Conservation (phyloP, 495 filamentous ascomycete genomes). For the Hypoxylon lienhwacheense region DNA sequence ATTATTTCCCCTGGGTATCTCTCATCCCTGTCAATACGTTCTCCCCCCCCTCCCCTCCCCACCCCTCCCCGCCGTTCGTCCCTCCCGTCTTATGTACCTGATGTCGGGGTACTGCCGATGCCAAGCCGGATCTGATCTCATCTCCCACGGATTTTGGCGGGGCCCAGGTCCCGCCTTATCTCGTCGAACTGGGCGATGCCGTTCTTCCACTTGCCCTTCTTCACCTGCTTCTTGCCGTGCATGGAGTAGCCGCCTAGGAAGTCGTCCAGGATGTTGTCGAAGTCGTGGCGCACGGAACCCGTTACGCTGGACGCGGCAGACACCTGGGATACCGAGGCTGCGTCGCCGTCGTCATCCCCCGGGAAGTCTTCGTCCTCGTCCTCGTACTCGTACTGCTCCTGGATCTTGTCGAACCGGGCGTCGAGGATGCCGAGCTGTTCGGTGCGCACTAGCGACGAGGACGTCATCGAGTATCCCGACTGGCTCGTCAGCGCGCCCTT, state of each 20-base stretch:
- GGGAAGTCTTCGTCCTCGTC: constrained; percentile 56
- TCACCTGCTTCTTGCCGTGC: constrained; percentile 77
- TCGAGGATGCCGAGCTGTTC: constrained; percentile 87
- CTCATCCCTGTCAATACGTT: constrained; percentile 15
- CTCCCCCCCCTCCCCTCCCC: constrained; percentile 16
- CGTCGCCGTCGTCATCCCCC: constrained; percentile 55
- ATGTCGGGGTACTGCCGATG: constrained; percentile 18
- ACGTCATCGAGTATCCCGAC: constrained; percentile 95
- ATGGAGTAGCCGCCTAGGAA: constrained; percentile 79
- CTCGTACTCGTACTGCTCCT: constrained; percentile 67
- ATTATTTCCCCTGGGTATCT: constrained; percentile 21
- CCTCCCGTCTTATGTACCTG: constrained; percentile 12
- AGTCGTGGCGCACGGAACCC: constrained; percentile 67
- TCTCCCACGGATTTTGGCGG: constrained; percentile 57
- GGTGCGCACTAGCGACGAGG: constrained; percentile 82
- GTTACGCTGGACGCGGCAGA: constrained; percentile 55
- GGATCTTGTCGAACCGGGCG: constrained; percentile 86
- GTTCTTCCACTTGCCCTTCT: constrained; percentile 77
- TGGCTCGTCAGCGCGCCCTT: constrained; percentile 88
- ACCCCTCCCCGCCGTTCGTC: constrained; percentile 13
- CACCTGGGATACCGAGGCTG: constrained; percentile 44
- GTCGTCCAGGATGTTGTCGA: constrained; percentile 89
- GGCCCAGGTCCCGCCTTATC: constrained; percentile 76
- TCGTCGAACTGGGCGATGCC: constrained; percentile 91
- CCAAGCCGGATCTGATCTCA: constrained; percentile 12